Conservation (phyloP, 2,329 filamentous ascomycete genomes). For the Monilinia fructigena region DNA sequence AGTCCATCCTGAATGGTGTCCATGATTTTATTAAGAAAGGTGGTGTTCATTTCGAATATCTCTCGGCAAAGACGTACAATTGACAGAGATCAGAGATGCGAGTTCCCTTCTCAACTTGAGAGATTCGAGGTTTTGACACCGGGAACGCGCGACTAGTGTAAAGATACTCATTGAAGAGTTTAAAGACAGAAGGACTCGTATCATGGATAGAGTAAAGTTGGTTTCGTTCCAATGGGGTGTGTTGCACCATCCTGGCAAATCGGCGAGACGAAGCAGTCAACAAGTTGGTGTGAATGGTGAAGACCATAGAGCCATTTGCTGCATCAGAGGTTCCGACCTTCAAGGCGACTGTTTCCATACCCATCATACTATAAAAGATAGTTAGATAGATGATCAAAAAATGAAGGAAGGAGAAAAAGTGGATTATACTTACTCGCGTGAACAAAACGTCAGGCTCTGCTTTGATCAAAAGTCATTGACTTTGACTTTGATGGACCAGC, state of each 20-base stretch:
- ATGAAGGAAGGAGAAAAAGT: accelerated
- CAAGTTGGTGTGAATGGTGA: conserved; percentile 18
- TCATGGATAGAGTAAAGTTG: conserved; percentile 8
- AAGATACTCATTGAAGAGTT: conserved; percentile 30
- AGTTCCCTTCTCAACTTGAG: neutral
- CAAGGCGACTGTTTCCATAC: conserved; percentile 7
- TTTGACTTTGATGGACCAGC: neutral
- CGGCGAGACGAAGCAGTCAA: neutral
- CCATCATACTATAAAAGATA: conserved; percentile 1
- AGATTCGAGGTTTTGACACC: neutral
- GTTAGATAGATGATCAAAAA: neutral
- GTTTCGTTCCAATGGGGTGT: neutral
- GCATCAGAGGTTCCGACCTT: neutral
- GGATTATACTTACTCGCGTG: conserved; percentile 1
- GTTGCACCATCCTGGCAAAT: conserved; percentile 5
- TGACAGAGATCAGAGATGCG: conserved; percentile 27
- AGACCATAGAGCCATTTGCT: neutral
- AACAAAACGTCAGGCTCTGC: conserved; percentile 9
- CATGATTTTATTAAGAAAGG: conserved; percentile 31
- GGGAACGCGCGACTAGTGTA: conserved; percentile 28
- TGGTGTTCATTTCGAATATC: conserved; percentile 15
- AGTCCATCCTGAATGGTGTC: conserved; percentile 35
- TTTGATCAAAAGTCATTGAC: conserved; percentile 1
- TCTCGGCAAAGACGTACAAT: conserved; percentile 32
- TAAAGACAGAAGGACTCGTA: conserved; percentile 24